Evolutionary conservation across 2,329 filamentous ascomycete species (phyloP), one percentile per base, ranked within the genome.

Genomic region (Stromatinia cepivora): DNA sequence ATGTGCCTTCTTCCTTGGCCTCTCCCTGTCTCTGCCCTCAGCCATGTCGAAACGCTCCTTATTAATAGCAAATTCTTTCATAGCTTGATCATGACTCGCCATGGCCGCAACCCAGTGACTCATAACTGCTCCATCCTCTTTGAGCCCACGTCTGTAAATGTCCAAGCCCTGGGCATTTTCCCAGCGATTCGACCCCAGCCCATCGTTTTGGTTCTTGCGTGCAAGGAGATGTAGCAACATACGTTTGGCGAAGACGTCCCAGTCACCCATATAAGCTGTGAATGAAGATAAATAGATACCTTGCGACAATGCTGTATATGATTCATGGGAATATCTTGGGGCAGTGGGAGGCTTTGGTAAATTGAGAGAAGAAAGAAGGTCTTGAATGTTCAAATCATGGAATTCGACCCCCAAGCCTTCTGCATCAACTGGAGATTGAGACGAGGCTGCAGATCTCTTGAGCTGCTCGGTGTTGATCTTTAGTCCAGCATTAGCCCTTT

Each of bases 71-170:
- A 88, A 91, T 72, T 87, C 84, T 72, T 83, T 81, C 69, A 92
- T 80, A 13, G 84, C 84, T 69, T 82, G 78, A 69, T 86, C 84
- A 75, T 93, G 90, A 70, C 83, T 83, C 56, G 87, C 84, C 71
- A 85, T 87, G 10, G 86, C 86, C 11, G 84, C 78, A 42, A 80
- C 80, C 89, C 90, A 92, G 69, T 85, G 83, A 75, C 82, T 82
- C 69, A 88, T 82, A 7, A 92, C 86, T 61, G 82, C 81, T 72
- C 87, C 84, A 76, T 93, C 91, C 78, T 92, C 86, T 72, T 86
- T 84, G 68, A 90, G 79, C 77, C 86, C 87, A 50, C 80, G 80
- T 70, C 87, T 78, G 76, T 93, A 93, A 68, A 85, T 84, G 22
- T 81, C 77, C 34, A 89, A 82, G 0, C 85, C 87, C 1, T 74